Conservation (phyloP, 2,329 filamentous ascomycete genomes). For the Penicillium psychrosexuale region DNA sequence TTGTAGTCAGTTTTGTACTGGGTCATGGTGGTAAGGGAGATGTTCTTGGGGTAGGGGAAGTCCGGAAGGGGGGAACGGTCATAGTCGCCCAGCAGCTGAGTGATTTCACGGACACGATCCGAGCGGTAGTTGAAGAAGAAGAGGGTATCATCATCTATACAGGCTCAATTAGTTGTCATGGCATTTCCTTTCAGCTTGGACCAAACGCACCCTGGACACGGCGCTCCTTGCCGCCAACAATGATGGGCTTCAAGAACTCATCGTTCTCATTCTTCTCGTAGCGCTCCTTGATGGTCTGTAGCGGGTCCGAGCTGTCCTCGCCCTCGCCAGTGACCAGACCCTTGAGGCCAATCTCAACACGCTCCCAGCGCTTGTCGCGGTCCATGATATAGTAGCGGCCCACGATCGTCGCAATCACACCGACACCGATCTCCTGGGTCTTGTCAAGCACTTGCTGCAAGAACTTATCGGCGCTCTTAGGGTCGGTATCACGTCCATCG, state of each 20-base stretch:
- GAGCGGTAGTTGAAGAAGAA: slow-evolving; percentile 99
- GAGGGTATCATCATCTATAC: slow-evolving; percentile 77
- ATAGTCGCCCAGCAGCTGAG: slow-evolving; percentile 85
- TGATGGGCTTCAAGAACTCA: slow-evolving; percentile 97
- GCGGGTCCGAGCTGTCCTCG: slow-evolving; percentile 77
- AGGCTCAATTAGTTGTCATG: slow-evolving; percentile 18
- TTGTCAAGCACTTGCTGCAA: slow-evolving; percentile 81
- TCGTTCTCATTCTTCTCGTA: slow-evolving; percentile 89
- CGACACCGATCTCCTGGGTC: slow-evolving; percentile 77
- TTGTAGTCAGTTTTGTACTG: slow-evolving; percentile 95
- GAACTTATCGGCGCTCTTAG: slow-evolving; percentile 85
- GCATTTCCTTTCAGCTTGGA: background rate
- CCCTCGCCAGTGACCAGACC: slow-evolving; percentile 83
- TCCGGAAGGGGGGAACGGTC: slow-evolving; percentile 88
- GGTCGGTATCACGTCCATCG: slow-evolving; percentile 95
- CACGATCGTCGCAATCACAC: slow-evolving; percentile 87
- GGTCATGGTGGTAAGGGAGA: slow-evolving; percentile 90
- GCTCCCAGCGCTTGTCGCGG: slow-evolving; percentile 98
- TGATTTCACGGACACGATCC: slow-evolving; percentile 93
- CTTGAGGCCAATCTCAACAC: slow-evolving; percentile 84
- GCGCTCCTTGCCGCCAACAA: slow-evolving; percentile 79
- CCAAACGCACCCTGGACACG: slow-evolving; percentile 70
- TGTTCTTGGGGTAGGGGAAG: slow-evolving; percentile 90
- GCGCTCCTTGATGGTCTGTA: slow-evolving; percentile 80
- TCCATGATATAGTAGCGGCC: slow-evolving; percentile 99